Conservation (phyloP, 805 yeast genomes). For the Crinitomyces ghanaensis region DNA sequence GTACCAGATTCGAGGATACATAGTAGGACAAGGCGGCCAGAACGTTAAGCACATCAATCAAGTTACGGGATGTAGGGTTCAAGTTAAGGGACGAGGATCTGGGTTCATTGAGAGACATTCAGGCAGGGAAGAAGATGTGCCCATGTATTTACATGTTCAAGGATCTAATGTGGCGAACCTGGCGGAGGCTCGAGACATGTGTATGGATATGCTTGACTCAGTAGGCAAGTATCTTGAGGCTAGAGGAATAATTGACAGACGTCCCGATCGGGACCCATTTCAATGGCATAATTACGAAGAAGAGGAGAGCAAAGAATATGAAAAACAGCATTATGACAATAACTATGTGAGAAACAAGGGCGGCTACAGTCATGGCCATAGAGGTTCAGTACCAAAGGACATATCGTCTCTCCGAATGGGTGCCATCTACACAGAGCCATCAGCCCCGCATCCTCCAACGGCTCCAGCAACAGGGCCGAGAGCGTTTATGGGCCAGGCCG, state of each 20-base stretch:
- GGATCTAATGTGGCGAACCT: slow-evolving; percentile 18
- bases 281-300: neutral
- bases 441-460: slow-evolving; percentile 3
- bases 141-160: slow-evolving; percentile 21
- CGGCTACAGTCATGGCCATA: neutral
- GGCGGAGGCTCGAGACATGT: slow-evolving; percentile 19
- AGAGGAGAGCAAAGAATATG: neutral
- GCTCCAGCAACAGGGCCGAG: no score
- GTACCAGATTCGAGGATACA: slow-evolving; percentile 22
- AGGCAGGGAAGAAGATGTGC: slow-evolving; percentile 23
- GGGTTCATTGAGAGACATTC: slow-evolving; percentile 24
- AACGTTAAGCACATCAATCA: slow-evolving; percentile 27
- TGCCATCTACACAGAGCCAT: no score
- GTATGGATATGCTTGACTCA: slow-evolving; percentile 22
- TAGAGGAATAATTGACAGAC: neutral
- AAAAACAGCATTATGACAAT: neutral
- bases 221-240: slow-evolving; percentile 4
- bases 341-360: neutral
- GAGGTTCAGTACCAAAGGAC: slow-evolving; percentile 6
- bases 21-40: slow-evolving; percentile 27
- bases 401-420: slow-evolving; percentile 7
- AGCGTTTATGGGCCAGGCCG: no score
- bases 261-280: neutral
- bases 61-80: slow-evolving; percentile 25
- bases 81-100: slow-evolving; percentile 27